Percentiles rank a stretch among this genome's conserved stretches.
These are phyloP conservation scores for Scutellaria barbata DNA, from an alignment of 257 asterid genomes.

Conservation along the genomic window DNA sequence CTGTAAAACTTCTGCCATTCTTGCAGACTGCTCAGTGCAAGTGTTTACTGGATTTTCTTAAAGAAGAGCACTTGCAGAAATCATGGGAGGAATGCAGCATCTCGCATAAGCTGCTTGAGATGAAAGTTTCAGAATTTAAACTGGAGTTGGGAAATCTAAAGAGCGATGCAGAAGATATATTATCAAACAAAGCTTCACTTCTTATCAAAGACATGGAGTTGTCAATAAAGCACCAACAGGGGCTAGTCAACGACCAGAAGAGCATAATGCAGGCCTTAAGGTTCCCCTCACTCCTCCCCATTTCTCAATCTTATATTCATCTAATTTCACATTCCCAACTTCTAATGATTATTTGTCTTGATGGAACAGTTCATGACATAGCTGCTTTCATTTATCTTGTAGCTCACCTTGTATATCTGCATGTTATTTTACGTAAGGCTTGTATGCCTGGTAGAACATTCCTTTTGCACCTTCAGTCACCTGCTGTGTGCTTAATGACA, in stretches of 20 bases:
- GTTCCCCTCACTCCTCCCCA: constrained; percentile 37
- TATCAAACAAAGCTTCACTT: constrained; percentile 65
- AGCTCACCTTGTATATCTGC: constrained; percentile 1
- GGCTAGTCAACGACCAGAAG: constrained; percentile 64
- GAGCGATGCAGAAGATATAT: constrained; percentile 63
- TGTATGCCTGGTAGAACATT: neutral
- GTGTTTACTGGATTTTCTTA: constrained; percentile 80
- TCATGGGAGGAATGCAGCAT: constrained; percentile 68
- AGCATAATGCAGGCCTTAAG: constrained; percentile 85
- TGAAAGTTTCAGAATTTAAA: constrained; percentile 74
- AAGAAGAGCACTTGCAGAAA: constrained; percentile 79
- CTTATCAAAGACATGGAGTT: constrained; percentile 62
- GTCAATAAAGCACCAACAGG: constrained; percentile 62
- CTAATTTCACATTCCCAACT: neutral
- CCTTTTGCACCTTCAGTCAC: constrained; percentile 15
- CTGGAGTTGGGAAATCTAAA: constrained; percentile 75
- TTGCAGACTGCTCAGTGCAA: constrained; percentile 59
- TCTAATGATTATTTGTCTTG: neutral
- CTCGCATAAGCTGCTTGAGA: constrained; percentile 74
- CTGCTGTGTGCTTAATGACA: constrained; percentile 17
- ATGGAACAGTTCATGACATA: neutral
- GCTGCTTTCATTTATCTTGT: constrained; percentile 18
- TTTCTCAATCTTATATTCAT: constrained; percentile 4
- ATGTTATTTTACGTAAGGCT: neutral
- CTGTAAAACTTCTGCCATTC: constrained; percentile 59